A percentile compares a stretch with the other conserved stretches of the same genome.
Evolutionary conservation across 805 yeast species (phyloP).

Genomic region (Candida manassasensis): DNA sequence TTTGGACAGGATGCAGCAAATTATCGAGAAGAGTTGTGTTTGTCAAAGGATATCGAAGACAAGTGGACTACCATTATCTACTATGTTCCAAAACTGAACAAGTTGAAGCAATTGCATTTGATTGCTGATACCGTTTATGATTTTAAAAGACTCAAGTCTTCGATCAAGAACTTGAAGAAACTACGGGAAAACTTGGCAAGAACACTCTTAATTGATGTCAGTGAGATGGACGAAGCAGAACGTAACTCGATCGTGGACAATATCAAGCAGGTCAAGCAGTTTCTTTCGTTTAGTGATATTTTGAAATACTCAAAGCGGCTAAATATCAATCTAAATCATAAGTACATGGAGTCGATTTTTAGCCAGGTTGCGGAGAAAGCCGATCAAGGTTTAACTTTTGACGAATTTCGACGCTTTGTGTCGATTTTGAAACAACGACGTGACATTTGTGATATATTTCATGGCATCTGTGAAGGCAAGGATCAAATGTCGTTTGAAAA

Average conservation of each 20-base stretch:
- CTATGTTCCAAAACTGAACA: slow-evolving; percentile 51
- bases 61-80: slow-evolving; percentile 83
- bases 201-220: slow-evolving; percentile 42
- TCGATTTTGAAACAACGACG: slow-evolving; percentile 56
- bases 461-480: slow-evolving; percentile 19
- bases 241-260: slow-evolving; percentile 22
- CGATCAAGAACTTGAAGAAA: slow-evolving; percentile 58
- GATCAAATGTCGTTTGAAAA: slow-evolving; percentile 17
- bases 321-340: slow-evolving; percentile 66
- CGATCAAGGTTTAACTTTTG: slow-evolving; percentile 48
- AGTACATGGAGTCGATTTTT: slow-evolving; percentile 47
- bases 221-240: slow-evolving; percentile 29
- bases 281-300: slow-evolving; percentile 61
- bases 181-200: slow-evolving; percentile 61
- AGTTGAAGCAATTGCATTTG: slow-evolving; percentile 74
- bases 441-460: slow-evolving; percentile 56
- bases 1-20: slow-evolving; percentile 71
- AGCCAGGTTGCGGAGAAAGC: slow-evolving; percentile 34
- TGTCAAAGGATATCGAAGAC: slow-evolving; percentile 58
- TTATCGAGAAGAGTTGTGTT: slow-evolving; percentile 79
- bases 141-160: slow-evolving; percentile 48
- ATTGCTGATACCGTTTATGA: slow-evolving; percentile 65
- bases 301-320: slow-evolving; percentile 58
- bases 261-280: slow-evolving; percentile 20
- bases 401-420: slow-evolving; percentile 74